Evolutionary conservation across 202 grass and related monocot genomes (phyloP).

Genomic region (Elaeis oleifera): DNA sequence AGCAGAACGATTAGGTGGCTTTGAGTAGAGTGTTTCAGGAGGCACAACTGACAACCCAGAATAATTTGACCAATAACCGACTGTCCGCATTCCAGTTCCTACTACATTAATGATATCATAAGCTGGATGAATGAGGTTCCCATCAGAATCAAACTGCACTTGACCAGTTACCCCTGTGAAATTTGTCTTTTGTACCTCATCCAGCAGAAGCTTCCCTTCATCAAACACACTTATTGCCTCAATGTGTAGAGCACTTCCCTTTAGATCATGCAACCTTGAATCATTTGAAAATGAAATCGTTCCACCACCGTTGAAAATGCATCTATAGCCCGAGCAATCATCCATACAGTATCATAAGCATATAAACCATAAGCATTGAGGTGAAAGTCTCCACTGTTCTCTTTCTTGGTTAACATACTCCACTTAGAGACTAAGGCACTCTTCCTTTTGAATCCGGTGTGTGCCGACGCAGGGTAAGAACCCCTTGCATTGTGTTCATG

Average conservation of each 20-base stretch:
- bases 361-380: conserved; percentile 58
- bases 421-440: conserved; percentile 64
- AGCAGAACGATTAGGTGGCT: conserved; percentile 54
- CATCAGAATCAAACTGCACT: conserved; percentile 50
- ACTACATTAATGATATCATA: conserved; percentile 87
- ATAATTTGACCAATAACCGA: conserved; percentile 95
- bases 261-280: conserved; percentile 43
- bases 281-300: conserved; percentile 79
- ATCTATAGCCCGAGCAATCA: conserved; percentile 60
- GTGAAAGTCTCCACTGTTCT: conserved; percentile 39
- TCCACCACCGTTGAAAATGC: conserved; percentile 67
- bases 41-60: conserved; percentile 50
- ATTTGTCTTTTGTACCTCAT: conserved; percentile 49
- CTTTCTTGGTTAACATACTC: conserved; percentile 49
- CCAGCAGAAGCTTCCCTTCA: conserved; percentile 48
- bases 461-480: conserved; percentile 70
- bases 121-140: conserved; percentile 56
- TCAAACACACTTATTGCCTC: conserved; percentile 83
- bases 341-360: conserved; percentile 93
- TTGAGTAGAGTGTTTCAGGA: conserved; percentile 65
- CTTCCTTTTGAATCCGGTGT: conserved; percentile 59
- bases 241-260: conserved; percentile 52
- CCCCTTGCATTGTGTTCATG: conserved; percentile 78
- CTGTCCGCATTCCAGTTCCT: conserved; percentile 54
- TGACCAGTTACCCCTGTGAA: conserved; percentile 61